Conservation (phyloP, 176 grass and related monocot genomes). For the Guadua angustifolia region DNA sequence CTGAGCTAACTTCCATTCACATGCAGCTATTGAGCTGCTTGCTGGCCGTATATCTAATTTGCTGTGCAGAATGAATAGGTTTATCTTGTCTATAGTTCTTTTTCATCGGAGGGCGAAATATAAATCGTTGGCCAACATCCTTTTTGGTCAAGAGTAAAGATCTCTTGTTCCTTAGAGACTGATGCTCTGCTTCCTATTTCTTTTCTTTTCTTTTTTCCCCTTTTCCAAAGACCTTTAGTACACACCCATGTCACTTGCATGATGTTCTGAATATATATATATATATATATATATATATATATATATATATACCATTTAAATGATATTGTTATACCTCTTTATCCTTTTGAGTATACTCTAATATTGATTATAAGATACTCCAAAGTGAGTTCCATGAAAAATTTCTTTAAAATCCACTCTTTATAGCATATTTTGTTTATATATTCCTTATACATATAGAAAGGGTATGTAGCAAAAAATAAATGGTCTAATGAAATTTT, state of each 20-base stretch:
- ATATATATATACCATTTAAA: too few species aligned
- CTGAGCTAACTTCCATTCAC: slow-evolving; percentile 7
- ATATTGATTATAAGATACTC: too few species aligned
- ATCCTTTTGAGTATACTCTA: too few species aligned
- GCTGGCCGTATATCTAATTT: slow-evolving; percentile 23
- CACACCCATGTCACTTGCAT: not conserved
- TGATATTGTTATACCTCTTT: too few species aligned
- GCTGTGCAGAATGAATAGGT: not conserved
- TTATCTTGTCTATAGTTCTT: not conserved
- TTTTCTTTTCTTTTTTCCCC: not conserved
- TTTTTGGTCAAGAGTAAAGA: not conserved
- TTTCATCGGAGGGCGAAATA: slow-evolving; percentile 7
- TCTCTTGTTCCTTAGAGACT: slow-evolving; percentile 24
- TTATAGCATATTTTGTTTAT: too few species aligned
- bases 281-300: too few species aligned
- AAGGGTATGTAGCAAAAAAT: too few species aligned
- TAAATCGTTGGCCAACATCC: slow-evolving; percentile 14
- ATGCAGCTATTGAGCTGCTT: not conserved
- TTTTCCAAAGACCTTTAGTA: slow-evolving; percentile 20
- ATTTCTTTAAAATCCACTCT: too few species aligned
- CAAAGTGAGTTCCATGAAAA: too few species aligned
- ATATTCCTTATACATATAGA: too few species aligned
- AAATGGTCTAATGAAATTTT: too few species aligned
- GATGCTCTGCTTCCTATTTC: not conserved
- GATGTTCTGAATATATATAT: slow-evolving; percentile 23